phyloP scores from a whole-genome alignment of 2,329 filamentous ascomycete genomes.

The Teratosphaeria zuluensis region DNA sequence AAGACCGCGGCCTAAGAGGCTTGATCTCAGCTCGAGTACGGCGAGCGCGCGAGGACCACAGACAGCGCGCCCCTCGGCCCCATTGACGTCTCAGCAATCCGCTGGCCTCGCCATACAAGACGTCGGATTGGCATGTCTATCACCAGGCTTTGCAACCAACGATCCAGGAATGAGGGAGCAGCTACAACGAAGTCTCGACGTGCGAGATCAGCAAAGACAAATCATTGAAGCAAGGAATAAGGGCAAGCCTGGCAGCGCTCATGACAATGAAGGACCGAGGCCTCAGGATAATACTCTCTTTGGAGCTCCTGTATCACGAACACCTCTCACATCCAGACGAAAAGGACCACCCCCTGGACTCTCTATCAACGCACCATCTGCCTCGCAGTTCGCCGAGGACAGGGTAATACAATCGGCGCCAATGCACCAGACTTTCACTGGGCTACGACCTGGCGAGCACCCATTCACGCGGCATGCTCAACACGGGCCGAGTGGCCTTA shows the following conservation, averaged over 20 bases:
- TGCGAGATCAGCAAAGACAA: constrained; percentile 84
- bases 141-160: constrained; percentile 90
- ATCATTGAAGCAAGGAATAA: constrained; percentile 93
- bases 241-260: constrained; percentile 53
- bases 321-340: constrained; percentile 63
- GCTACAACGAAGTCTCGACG: constrained; percentile 83
- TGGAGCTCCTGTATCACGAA: constrained; percentile 45
- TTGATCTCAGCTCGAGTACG: constrained; percentile 58
- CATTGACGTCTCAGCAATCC: constrained; percentile 65
- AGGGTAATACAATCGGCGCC: constrained; percentile 94
- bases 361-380: constrained; percentile 88
- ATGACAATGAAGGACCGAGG: constrained; percentile 21
- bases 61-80: constrained; percentile 52
- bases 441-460: constrained; percentile 59
- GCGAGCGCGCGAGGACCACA: constrained; percentile 31
- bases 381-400: constrained; percentile 85
- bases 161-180: constrained; percentile 96
- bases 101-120: constrained; percentile 73
- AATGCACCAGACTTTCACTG: constrained; percentile 88
- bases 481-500: constrained; percentile 73
- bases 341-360: constrained; percentile 75
- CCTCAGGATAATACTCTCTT: constrained; percentile 34
- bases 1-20: constrained; percentile 64
- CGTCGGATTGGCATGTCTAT: constrained; percentile 86
- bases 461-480: constrained; percentile 36